Conservation (phyloP, 108 stramenopile species). For the Nitzschia putrida region DNA sequence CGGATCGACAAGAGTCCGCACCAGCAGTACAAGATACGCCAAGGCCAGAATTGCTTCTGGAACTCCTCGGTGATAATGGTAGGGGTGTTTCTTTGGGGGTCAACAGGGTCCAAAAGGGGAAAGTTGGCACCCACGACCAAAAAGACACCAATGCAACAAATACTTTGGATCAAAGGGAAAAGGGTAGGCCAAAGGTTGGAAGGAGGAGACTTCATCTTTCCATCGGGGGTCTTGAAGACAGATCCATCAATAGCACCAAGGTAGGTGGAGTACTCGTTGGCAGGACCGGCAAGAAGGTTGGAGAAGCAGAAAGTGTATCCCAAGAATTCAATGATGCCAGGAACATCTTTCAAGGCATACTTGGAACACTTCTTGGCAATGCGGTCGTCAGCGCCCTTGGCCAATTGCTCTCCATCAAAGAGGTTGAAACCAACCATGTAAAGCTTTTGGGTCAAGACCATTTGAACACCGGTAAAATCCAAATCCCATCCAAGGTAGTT, state of each 20-base stretch:
- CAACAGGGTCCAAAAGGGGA: slow-evolving; percentile 75
- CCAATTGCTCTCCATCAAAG: slow-evolving; percentile 85
- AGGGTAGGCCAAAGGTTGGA: slow-evolving; percentile 77
- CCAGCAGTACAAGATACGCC: slow-evolving; percentile 76
- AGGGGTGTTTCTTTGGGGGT: slow-evolving; percentile 79
- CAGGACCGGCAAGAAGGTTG: slow-evolving; percentile 90
- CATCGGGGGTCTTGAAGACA: slow-evolving; percentile 64
- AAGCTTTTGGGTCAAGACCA: slow-evolving; percentile 96
- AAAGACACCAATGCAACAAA: slow-evolving; percentile 71
- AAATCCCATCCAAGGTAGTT: slow-evolving; percentile 96
- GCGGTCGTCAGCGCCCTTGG: slow-evolving; percentile 59
- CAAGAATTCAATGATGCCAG: slow-evolving; percentile 87
- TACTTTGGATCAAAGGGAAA: slow-evolving; percentile 65
- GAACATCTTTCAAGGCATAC: slow-evolving; percentile 79
- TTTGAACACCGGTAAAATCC: slow-evolving; percentile 95
- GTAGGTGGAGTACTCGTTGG: slow-evolving; percentile 83
- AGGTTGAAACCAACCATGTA: slow-evolving; percentile 96
- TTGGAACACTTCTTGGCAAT: slow-evolving; percentile 81
- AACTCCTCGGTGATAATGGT: slow-evolving; percentile 61
- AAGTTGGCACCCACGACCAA: slow-evolving; percentile 70
- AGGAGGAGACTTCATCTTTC: slow-evolving; percentile 77
- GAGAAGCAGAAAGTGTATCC: slow-evolving; percentile 97
- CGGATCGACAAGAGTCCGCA: slow-evolving; percentile 83
- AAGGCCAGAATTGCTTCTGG: slow-evolving; percentile 60
- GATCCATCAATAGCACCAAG: slow-evolving; percentile 73